Evolutionary conservation across 805 yeast species (phyloP).

Genomic region (Schwanniomyces sp.): DNA sequence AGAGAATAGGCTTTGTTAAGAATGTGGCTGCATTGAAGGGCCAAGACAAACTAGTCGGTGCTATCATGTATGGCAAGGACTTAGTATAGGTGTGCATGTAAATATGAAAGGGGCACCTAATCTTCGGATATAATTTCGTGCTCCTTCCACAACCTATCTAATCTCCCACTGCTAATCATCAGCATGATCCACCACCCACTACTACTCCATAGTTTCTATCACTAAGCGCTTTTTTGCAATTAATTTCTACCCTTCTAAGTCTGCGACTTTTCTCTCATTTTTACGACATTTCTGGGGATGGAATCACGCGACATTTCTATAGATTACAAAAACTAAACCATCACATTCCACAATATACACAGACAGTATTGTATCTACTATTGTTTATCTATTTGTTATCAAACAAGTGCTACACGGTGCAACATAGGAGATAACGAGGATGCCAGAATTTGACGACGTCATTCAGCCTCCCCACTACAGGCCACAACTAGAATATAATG

Average conservation of each 20-base stretch:
- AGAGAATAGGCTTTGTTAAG: constrained; percentile 70
- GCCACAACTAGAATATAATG: constrained; percentile 39
- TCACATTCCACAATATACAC: constrained; percentile 27
- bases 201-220: not conserved
- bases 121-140: too few species aligned
- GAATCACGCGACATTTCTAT: not conserved
- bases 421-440: constrained; percentile 9
- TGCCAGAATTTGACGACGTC: constrained; percentile 54
- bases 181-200: too few species aligned
- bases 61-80: constrained; percentile 73
- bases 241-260: too few species aligned
- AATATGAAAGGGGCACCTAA: too few species aligned
- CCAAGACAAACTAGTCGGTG: constrained; percentile 63
- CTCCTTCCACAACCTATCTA: too few species aligned
- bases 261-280: not conserved
- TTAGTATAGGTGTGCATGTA: constrained; percentile 17
- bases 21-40: constrained; percentile 77
- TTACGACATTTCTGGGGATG: not conserved
- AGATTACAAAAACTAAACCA: constrained; percentile 2
- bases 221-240: too few species aligned
- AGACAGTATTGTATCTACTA: constrained; percentile 34
- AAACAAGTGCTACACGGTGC: not conserved
- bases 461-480: constrained; percentile 48
- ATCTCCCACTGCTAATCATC: too few species aligned
- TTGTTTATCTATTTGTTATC: not conserved